Base-by-base conservation (phyloP, 768 basidiomycete genomes). In the Serendipita indica region DNA sequence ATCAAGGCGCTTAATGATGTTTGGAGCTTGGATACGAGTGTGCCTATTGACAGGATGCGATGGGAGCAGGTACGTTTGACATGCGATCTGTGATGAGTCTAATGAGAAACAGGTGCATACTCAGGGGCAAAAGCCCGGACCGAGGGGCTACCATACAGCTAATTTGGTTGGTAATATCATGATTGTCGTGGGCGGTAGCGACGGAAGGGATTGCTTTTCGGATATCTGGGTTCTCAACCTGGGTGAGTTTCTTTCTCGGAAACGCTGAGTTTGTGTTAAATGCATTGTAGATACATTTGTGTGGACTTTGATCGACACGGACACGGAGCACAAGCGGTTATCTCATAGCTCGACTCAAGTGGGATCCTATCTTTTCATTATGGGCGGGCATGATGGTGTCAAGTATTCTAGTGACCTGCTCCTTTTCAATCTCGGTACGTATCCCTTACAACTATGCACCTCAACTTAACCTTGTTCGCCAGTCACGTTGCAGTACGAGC, bases 301-400 rank as follows among this genome's bases (percentile, higher is more conserved):
- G 0, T 72, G 71, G 71, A 69, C 67, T 2, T 56, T 68, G 54
- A 62, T 73, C 18, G 41, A 65, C 22, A 69, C 69, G 10, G 69
- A 72, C 16, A 62, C 68, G 20, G 62, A 68, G 63, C 68, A 84
- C 65, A 79, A 81, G 62, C 79, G 89, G 7, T 74, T 93, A 39
- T 84, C 86, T 27, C 93, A 97, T 64, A 86, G 84, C 10, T 78
- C 90, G 13, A 90, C 91, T 0, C 88, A 86, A 68, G 86, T 97
- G 14, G 91, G 93, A 30, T 90, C 89, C 0, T 93, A 89, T 67
- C 78, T 97, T 0, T 92, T 93, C 71, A 77, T 94, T 58, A 74
- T 84, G 41, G 92, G 91, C 0, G 93, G 93, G 2, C 91, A 94
- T 70, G 85, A 93, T 62, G 86, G 88, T 3, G 69, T 71, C 10